Percentiles rank a stretch among this genome's conserved stretches.
Evolutionary conservation across 2,329 filamentous ascomycete species (phyloP).

Genomic region (Claviceps fusiformis): DNA sequence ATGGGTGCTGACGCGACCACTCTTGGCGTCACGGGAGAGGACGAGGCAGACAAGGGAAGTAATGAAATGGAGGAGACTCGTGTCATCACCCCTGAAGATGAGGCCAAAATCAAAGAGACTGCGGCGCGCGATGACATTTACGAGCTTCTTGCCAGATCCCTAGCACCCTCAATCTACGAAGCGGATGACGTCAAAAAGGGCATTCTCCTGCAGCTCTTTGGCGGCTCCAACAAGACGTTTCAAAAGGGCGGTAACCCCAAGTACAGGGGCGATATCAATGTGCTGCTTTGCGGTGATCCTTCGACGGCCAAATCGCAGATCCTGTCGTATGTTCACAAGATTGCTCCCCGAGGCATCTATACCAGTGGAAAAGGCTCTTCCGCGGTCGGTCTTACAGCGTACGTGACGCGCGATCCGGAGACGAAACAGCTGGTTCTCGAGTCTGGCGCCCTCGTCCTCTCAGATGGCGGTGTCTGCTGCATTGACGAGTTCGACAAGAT

Average conservation of each 20-base stretch:
- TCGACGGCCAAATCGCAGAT: conserved; percentile 95
- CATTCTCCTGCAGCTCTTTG: conserved; percentile 89
- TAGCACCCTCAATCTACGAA: conserved; percentile 92
- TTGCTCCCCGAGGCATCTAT: conserved; percentile 77
- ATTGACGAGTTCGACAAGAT: conserved; percentile 83
- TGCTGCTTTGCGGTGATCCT: conserved; percentile 90
- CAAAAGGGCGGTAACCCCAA: conserved; percentile 90
- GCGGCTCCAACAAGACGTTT: conserved; percentile 95
- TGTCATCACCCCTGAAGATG: conserved; percentile 73
- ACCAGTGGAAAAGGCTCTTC: conserved; percentile 72
- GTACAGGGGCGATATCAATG: conserved; percentile 95
- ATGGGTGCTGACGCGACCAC: conserved; percentile 86
- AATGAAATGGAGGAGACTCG: conserved; percentile 71
- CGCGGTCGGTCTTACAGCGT: conserved; percentile 68
- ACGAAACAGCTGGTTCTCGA: conserved; percentile 69
- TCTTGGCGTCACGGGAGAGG: conserved; percentile 66
- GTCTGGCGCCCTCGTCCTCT: conserved; percentile 65
- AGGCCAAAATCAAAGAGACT: conserved; percentile 73
- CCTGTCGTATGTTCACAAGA: conserved; percentile 90
- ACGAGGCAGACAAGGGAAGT: conserved; percentile 48
- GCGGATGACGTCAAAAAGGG: conserved; percentile 99
- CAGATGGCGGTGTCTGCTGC: conserved; percentile 71
- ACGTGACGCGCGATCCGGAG: conserved; percentile 68
- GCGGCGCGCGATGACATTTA: conserved; percentile 78
- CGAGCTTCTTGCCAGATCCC: conserved; percentile 75